A percentile compares a stretch with the other conserved stretches of the same genome.
These are phyloP conservation scores for Neofusicoccum laricinum DNA, from an alignment of 2,329 filamentous ascomycete genomes.

Conservation along the genomic window DNA sequence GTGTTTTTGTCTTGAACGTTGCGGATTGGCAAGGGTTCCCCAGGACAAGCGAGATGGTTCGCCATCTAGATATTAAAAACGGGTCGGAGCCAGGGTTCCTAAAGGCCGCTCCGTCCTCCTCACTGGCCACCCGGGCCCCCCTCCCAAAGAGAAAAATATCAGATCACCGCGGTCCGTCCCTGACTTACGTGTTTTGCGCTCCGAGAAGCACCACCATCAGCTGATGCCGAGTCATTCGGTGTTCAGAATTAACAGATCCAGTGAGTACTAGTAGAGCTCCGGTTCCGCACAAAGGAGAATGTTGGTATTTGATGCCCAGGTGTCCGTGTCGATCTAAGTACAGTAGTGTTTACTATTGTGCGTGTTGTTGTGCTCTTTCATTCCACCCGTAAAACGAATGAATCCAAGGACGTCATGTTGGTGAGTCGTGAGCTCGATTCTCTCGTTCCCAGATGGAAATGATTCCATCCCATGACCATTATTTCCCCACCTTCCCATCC, in stretches of 20 bases:
- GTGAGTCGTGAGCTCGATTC: neutral
- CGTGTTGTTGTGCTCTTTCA: neutral
- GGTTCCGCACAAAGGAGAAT: neutral
- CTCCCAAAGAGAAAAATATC: too few species aligned
- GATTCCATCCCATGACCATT: neutral
- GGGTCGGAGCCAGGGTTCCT: too few species aligned
- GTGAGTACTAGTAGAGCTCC: too few species aligned
- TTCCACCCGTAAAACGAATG: neutral
- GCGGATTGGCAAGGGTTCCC: too few species aligned
- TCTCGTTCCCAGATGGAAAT: neutral
- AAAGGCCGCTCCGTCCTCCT: too few species aligned
- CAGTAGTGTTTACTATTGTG: neutral
- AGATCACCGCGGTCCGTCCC: too few species aligned
- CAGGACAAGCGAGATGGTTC: too few species aligned
- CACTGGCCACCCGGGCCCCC: neutral
- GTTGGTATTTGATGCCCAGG: neutral
- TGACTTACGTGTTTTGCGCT: neutral
- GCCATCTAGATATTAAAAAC: neutral
- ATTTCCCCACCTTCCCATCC: neutral
- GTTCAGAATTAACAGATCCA: neutral
- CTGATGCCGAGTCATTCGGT: neutral
- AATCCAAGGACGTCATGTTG: neutral
- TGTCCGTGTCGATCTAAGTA: neutral
- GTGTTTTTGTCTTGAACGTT: too few species aligned
- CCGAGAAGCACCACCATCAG: neutral